Percentiles rank a stretch among this genome's conserved stretches.
These are phyloP conservation scores for Penicillium atrosanguineum DNA, from an alignment of 495 filamentous ascomycete species.

Conservation along the genomic window DNA sequence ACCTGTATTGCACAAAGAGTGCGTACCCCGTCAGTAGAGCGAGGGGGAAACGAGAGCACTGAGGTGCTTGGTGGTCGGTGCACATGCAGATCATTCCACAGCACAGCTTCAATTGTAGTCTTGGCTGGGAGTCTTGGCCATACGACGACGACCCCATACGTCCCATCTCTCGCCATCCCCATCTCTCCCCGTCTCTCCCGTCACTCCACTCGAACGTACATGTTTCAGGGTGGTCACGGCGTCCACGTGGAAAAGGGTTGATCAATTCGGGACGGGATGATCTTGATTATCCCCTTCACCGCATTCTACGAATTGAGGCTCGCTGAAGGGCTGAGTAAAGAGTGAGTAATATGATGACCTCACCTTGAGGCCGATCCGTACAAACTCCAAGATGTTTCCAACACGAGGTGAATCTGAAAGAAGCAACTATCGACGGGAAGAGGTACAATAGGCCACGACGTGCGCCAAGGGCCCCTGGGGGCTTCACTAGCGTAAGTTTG, in stretches of 20 bases:
- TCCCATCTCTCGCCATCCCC: background rate
- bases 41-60: background rate
- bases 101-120: background rate
- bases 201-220: background rate
- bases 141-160: too few relatives aligned
- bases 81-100: background rate
- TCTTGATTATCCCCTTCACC: background rate
- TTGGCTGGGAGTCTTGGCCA: background rate
- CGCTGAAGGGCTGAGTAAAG: background rate
- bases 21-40: too few relatives aligned
- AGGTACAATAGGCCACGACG: background rate
- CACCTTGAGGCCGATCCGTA: background rate
- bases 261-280: conserved; percentile 5
- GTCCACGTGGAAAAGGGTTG: conserved; percentile 17
- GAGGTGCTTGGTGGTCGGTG: too few relatives aligned
- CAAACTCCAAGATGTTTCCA: background rate
- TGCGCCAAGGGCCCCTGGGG: conserved; percentile 17
- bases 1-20: background rate
- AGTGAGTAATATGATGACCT: background rate
- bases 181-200: background rate
- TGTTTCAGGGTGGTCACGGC: conserved; percentile 15
- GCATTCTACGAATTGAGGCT: background rate
- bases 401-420: conserved; percentile 3
- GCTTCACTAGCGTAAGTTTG: conserved; percentile 16
- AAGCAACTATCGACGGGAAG: conserved; percentile 13